phyloP scores from a whole-genome alignment of 495 filamentous ascomycete genomes.

The Jackrogersella multiformis region DNA sequence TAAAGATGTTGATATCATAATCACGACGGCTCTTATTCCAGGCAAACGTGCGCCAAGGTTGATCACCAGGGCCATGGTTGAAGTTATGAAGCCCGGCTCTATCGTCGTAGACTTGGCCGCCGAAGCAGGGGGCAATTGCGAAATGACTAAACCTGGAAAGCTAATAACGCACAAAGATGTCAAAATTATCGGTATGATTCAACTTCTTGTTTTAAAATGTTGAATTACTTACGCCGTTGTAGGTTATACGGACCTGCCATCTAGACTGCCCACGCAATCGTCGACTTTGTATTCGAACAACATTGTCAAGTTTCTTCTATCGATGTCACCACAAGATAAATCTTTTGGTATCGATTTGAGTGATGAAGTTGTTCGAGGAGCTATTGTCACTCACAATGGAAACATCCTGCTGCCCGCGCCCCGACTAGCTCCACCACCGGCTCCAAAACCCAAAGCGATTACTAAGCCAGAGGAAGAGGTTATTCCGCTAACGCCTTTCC shows the following conservation, averaged over 20 bases:
- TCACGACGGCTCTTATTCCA: conserved; percentile 84
- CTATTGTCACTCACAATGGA: conserved; percentile 78
- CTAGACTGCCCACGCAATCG: conserved; percentile 79
- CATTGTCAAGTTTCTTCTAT: conserved; percentile 82
- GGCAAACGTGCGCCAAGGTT: conserved; percentile 78
- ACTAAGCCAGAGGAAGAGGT: conserved; percentile 64
- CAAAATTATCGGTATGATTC: conserved; percentile 73
- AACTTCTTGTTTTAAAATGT: not conserved
- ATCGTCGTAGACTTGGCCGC: conserved; percentile 84
- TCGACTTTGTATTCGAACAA: conserved; percentile 89
- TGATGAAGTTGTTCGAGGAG: conserved; percentile 82
- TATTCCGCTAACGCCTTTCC: conserved; percentile 77
- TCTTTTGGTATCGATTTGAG: conserved; percentile 76
- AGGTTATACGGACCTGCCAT: conserved; percentile 85
- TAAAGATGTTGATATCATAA: conserved; percentile 84
- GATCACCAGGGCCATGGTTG: conserved; percentile 80
- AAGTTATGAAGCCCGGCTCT: conserved; percentile 82
- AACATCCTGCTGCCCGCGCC: conserved; percentile 76
- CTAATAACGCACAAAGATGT: conserved; percentile 74
- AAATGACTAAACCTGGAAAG: conserved; percentile 74
- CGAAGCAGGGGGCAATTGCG: conserved; percentile 84
- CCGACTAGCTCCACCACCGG: conserved; percentile 72
- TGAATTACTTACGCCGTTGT: not conserved
- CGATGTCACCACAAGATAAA: conserved; percentile 77
- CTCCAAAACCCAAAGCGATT: conserved; percentile 62